Evolutionary conservation across 495 filamentous ascomycete species (phyloP).

Genomic region (Penicillium paradoxum): DNA sequence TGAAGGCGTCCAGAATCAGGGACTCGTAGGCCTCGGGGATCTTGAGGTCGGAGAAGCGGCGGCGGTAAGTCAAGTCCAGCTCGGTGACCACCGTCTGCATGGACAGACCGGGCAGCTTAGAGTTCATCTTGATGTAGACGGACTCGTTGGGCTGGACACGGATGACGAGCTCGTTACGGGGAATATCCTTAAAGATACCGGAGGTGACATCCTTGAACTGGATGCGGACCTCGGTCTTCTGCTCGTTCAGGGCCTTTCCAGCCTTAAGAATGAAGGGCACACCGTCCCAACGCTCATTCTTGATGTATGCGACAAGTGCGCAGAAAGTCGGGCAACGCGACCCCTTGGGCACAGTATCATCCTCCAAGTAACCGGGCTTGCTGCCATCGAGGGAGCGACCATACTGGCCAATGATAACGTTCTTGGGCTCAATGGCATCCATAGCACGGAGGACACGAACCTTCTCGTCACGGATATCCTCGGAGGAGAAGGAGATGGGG

Average conservation of each 20-base stretch:
- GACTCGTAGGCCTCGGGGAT: constrained; percentile 99
- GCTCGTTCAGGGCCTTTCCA: constrained; percentile 98
- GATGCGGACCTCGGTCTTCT: constrained; percentile 99
- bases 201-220: constrained; percentile 99
- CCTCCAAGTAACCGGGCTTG: constrained; percentile 98
- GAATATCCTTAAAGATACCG: constrained; percentile 99
- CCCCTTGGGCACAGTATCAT: constrained; percentile 96
- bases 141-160: constrained; percentile 99
- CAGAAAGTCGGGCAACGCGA: constrained; percentile 98
- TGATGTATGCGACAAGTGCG: constrained; percentile 94
- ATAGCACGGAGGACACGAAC: constrained; percentile 90
- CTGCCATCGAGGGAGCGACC: constrained; percentile 92
- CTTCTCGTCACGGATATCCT: constrained; percentile 99
- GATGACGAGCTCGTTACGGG: constrained; percentile 98
- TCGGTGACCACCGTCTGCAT: constrained; percentile 99
- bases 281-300: constrained; percentile 99
- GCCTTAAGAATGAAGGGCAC: constrained; percentile 99
- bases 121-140: constrained; percentile 99
- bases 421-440: constrained; percentile 95
- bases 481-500: constrained; percentile 95
- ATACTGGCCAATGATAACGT: constrained; percentile 99
- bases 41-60: constrained; percentile 98
- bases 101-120: constrained; percentile 93
- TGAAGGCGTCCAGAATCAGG: constrained; percentile 92
- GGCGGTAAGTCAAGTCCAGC: constrained; percentile 95